phyloP scores from a whole-genome alignment of 1,284 basidiomycete genomes.

The Pholiota adiposa region DNA sequence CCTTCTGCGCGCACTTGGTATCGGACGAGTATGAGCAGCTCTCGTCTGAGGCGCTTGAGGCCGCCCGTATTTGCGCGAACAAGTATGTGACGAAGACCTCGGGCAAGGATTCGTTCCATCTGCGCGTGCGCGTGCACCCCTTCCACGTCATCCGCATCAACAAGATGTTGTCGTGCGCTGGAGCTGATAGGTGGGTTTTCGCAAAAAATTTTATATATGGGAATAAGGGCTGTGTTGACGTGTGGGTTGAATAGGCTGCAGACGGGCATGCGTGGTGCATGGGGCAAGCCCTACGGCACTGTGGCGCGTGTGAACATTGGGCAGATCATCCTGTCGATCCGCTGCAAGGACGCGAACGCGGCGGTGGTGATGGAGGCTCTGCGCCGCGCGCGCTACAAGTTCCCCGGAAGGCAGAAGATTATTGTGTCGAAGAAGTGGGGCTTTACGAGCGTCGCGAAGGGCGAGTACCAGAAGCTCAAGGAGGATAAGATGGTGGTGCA shows the following conservation, averaged over 20 bases:
- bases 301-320: constrained; percentile 97
- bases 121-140: constrained; percentile 96
- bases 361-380: constrained; percentile 95
- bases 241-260: constrained; percentile 79
- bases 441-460: constrained; percentile 94
- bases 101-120: constrained; percentile 99
- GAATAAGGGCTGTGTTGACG: no score
- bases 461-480: constrained; percentile 90
- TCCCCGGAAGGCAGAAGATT: constrained; percentile 99
- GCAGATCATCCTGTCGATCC: constrained; percentile 95
- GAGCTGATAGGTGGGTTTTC: constrained; percentile 92
- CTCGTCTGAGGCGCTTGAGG: constrained; percentile 95
- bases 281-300: constrained; percentile 98
- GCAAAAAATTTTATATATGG: no score
- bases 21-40: constrained; percentile 99
- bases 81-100: constrained; percentile 99
- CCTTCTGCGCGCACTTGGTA: constrained; percentile 94
- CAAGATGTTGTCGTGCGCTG: constrained; percentile 99
- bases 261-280: constrained; percentile 99
- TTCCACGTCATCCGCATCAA: constrained; percentile 99
- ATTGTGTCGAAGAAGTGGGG: constrained; percentile 98
- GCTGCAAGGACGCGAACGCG: constrained; percentile 89
- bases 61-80: constrained; percentile 99
- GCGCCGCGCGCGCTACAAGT: constrained; percentile 98
- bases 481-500: constrained; percentile 87